Evolutionary conservation across 345 rosid genomes (phyloP).

Genomic region (Schrenkiella parvula): DNA sequence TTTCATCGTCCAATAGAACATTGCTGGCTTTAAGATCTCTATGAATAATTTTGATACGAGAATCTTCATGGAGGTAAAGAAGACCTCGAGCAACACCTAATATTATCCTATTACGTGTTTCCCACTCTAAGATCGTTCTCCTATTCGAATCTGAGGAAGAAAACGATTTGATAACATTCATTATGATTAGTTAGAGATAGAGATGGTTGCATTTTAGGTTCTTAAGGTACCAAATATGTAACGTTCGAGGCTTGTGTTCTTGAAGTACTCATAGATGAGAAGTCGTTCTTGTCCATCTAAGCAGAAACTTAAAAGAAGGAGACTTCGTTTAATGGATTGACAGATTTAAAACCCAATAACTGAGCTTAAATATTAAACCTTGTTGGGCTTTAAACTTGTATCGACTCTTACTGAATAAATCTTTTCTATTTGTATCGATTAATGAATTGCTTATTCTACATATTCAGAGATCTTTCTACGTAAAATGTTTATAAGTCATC

Average conservation of each 20-base stretch:
- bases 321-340: conserved; percentile 45
- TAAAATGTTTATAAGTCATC: not conserved
- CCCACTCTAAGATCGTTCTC: conserved; percentile 10
- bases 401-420: not conserved
- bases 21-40: conserved; percentile 54
- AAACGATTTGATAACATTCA: not conserved
- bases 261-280: conserved; percentile 42
- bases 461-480: not conserved
- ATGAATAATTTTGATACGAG: conserved; percentile 45
- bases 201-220: not conserved
- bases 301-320: conserved; percentile 37
- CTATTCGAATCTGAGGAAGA: conserved; percentile 5
- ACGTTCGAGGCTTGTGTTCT: conserved; percentile 37
- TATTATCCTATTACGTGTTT: conserved; percentile 14
- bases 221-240: conserved; percentile 30
- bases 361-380: not conserved
- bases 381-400: not conserved
- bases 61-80: conserved; percentile 42
- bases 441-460: not conserved
- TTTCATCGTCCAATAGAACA: conserved; percentile 34
- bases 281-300: conserved; percentile 36
- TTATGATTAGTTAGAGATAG: not conserved
- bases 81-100: conserved; percentile 27
- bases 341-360: not conserved
- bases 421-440: not conserved